Evolutionary conservation across 106 monocot genomes (phyloP).

Genomic region (Alisma plantagoaquatica): DNA sequence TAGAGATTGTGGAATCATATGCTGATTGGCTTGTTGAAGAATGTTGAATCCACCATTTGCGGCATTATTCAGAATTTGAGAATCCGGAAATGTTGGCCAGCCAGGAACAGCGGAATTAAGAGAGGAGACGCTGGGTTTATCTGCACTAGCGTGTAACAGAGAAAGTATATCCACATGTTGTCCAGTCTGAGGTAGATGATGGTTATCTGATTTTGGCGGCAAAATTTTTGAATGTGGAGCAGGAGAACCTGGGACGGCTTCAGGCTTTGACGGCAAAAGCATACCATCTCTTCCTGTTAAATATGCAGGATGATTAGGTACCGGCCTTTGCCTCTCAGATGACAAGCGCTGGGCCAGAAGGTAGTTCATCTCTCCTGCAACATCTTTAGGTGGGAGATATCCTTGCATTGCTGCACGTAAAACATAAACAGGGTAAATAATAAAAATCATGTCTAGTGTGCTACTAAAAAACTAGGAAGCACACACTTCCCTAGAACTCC

Average conservation of each 20-base stretch:
- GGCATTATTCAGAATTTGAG: conserved; percentile 20
- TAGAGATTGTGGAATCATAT: conserved; percentile 25
- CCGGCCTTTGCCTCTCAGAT: conserved; percentile 40
- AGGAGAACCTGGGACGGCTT: conserved; percentile 19
- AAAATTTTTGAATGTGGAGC: conserved; percentile 22
- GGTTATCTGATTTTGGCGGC: conserved; percentile 22
- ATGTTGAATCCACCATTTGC: conserved; percentile 28
- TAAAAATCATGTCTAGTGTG: too few species aligned
- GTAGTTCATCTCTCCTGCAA: conserved; percentile 36
- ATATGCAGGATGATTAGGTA: conserved; percentile 32
- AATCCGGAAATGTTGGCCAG: conserved; percentile 41
- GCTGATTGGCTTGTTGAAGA: conserved; percentile 35
- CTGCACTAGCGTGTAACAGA: conserved; percentile 38
- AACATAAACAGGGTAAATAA: neutral
- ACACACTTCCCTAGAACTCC: too few species aligned
- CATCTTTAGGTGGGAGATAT: conserved; percentile 19
- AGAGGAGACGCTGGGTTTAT: conserved; percentile 25
- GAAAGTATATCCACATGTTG: conserved; percentile 48
- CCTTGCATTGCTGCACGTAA: conserved; percentile 37
- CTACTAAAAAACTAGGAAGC: too few species aligned
- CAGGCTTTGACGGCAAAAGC: conserved; percentile 19
- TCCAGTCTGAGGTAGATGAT: conserved; percentile 24
- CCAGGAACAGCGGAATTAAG: conserved; percentile 31
- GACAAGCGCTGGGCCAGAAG: conserved; percentile 49
- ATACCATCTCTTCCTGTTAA: conserved; percentile 28